Evolutionary conservation across 768 basidiomycete genomes (phyloP), one percentile per base, ranked within the genome.

Genomic region (Leucocoprinus birnbaumii): DNA sequence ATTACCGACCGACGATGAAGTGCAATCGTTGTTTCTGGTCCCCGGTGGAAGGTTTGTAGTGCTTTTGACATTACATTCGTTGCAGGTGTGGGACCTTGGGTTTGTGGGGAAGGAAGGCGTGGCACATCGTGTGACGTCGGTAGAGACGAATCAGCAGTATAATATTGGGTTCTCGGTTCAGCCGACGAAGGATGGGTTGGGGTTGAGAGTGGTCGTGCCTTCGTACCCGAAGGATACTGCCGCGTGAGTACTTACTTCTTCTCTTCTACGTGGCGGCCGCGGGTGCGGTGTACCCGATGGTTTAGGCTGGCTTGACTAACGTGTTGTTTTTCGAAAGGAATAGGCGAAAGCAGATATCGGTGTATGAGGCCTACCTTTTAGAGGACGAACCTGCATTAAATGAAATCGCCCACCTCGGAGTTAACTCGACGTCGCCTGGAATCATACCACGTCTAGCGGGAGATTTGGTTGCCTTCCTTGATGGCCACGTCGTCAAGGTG

Each of bases 21-120:
- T 45, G 2, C 42, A 48, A n/a, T 16, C 21, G 2, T 16, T 57
- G 40, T 57, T 45, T 25, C 47, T 61, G 13, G 42, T 58, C 24
- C 58, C 60, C n/a, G 60, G 60, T 10, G 60, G 60, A 18, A 57
- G 60, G 13, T 61, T 58, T 53, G 14, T 56, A 21, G 5, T 61
- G 2, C 22, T 48, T 27, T 52, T 52, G 41, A 43, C 49, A 16
- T 14, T 50, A 16, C 19, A 45, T 21, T 25, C 41, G 19, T 40
- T 49, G 21, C 50, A 45, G 6, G 8, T 51, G 10, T 52, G 56
- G 51, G 56, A 57, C 37, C 26, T 57, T 41, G 50, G 43, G 34
- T n/a, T 19, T 26, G 16, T 25, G 13, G 9, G 5, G 19, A 42
- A 27, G 44, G 25, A 21, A 18, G 35, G 16, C 7, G 48, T 16